phyloP scores from a whole-genome alignment of 495 filamentous ascomycete species.

The Hypoxylon trugodes region DNA sequence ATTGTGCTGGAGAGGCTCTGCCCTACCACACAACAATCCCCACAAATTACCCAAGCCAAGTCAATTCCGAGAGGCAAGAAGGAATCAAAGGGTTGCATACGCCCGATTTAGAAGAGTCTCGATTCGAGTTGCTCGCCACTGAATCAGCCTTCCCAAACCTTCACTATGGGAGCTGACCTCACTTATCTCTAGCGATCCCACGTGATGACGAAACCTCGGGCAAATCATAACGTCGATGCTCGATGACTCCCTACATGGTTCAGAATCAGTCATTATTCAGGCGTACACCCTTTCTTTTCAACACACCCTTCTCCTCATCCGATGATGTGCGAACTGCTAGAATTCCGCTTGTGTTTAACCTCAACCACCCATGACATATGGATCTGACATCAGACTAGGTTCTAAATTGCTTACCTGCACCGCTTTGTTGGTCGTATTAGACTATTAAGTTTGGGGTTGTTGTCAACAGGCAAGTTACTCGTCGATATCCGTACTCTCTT shows the following conservation, averaged over 20 bases:
- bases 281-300: conserved; percentile 6
- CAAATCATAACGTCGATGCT: conserved; percentile 29
- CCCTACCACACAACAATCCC: conserved; percentile 15
- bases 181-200: conserved; percentile 32
- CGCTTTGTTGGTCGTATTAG: conserved; percentile 9
- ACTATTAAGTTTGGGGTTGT: conserved; percentile 2
- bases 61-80: conserved; percentile 23
- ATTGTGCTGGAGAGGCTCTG: conserved; percentile 23
- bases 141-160: conserved; percentile 10
- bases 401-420: conserved; percentile 7
- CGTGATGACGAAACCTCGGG: conserved; percentile 37
- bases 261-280: conserved; percentile 2
- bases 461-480: conserved; percentile 7
- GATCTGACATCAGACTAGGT: conserved; percentile 37
- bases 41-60: conserved; percentile 15
- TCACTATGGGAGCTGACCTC: conserved; percentile 27
- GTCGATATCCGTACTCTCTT: neutral
- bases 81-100: conserved; percentile 23
- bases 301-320: neutral
- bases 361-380: conserved; percentile 22
- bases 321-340: neutral
- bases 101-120: conserved; percentile 5
- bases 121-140: conserved; percentile 31
- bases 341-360: conserved; percentile 17
- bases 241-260: neutral